A percentile compares a stretch with the other conserved stretches of the same genome.
These are phyloP conservation scores for Hymenoscyphus linearis DNA, from an alignment of 2,329 filamentous ascomycete species.

Conservation along the genomic window DNA sequence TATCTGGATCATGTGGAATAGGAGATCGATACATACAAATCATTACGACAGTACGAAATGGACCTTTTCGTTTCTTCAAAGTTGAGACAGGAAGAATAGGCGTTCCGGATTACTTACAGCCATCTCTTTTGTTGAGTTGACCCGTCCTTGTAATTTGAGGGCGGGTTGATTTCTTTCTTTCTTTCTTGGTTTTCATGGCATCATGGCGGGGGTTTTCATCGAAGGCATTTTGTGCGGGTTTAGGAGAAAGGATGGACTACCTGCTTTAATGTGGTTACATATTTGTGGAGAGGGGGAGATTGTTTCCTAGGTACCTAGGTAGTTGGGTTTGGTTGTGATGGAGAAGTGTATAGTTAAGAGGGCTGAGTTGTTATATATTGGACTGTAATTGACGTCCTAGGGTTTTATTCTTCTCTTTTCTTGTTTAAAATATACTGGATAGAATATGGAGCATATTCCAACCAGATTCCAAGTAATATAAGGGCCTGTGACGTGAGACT, in stretches of 20 bases:
- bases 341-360: constrained; percentile 5
- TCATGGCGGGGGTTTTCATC: neutral
- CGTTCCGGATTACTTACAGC: neutral
- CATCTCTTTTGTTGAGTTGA: neutral
- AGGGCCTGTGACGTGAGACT: neutral
- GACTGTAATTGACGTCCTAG: neutral
- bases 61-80: neutral
- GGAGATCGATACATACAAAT: neutral
- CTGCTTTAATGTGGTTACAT: neutral
- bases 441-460: neutral
- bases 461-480: neutral
- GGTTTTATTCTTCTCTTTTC: neutral
- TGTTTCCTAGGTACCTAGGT: neutral
- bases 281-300: neutral
- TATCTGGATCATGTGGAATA: neutral
- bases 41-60: constrained; percentile 2
- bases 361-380: constrained; percentile 3
- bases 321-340: neutral
- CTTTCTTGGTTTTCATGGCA: neutral
- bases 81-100: neutral
- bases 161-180: neutral
- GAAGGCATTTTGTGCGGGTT: neutral
- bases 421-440: constrained; percentile 1
- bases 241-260: neutral
- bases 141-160: neutral